Evolutionary conservation across 495 filamentous ascomycete genomes (phyloP).

Genomic region (Aspergillus steynii): DNA sequence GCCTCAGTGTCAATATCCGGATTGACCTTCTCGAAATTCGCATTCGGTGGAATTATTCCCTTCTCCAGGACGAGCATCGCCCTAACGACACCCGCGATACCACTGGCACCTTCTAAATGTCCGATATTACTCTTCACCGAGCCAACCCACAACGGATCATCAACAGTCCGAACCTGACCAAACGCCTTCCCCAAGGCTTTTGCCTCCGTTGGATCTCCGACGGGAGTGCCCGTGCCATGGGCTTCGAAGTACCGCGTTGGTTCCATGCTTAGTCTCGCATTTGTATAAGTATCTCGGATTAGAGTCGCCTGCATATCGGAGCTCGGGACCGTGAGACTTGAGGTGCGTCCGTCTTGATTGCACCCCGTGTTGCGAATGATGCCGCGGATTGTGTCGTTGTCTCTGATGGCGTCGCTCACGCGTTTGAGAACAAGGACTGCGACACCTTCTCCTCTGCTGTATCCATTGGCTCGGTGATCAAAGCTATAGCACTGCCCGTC

Average conservation of each 20-base stretch:
- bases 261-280: conserved; percentile 23
- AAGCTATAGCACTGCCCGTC: too few relatives aligned
- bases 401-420: conserved; percentile 33
- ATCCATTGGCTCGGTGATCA: too few relatives aligned
- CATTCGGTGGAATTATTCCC: conserved; percentile 38
- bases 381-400: conserved; percentile 45
- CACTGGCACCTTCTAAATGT: conserved; percentile 59
- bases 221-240: conserved; percentile 58
- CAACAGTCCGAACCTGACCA: conserved; percentile 30
- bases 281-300: conserved; percentile 22
- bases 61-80: conserved; percentile 58
- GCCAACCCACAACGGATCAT: conserved; percentile 24
- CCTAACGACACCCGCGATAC: conserved; percentile 62
- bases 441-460: too few relatives aligned
- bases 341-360: conserved; percentile 41
- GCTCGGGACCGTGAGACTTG: conserved; percentile 39
- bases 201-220: conserved; percentile 16
- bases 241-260: conserved; percentile 34
- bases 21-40: conserved; percentile 38
- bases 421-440: conserved; percentile 4
- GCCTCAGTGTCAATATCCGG: conserved; percentile 34
- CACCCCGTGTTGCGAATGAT: conserved; percentile 42
- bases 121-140: conserved; percentile 44
- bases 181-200: conserved; percentile 46
- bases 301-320: conserved; percentile 30